A percentile compares a stretch with the other conserved stretches of the same genome.
These are phyloP conservation scores for Aethionema arabicum DNA, from an alignment of 345 rosid species.

Conservation along the genomic window DNA sequence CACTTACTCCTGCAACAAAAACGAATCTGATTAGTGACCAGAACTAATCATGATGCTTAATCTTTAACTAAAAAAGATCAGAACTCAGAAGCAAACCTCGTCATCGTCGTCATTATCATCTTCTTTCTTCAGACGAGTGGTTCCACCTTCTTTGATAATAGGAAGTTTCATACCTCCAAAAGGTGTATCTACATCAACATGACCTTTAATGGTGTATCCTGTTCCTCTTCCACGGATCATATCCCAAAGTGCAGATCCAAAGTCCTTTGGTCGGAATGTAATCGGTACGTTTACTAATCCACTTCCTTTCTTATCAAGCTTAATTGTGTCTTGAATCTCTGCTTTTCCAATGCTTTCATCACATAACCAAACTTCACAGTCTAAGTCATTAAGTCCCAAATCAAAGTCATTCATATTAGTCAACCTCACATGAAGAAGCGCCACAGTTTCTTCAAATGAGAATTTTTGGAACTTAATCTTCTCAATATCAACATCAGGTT, in stretches of 20 bases:
- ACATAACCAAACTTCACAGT: slow-evolving; percentile 81
- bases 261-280: slow-evolving; percentile 90
- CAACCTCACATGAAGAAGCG: slow-evolving; percentile 77
- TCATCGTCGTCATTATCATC: slow-evolving; percentile 75
- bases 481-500: slow-evolving; percentile 85
- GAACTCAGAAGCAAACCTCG: slow-evolving; percentile 32
- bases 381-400: slow-evolving; percentile 73
- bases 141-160: slow-evolving; percentile 87
- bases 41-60: background rate
- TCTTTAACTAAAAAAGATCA: background rate
- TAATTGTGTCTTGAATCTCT: slow-evolving; percentile 60
- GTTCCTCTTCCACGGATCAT: slow-evolving; percentile 96
- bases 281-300: slow-evolving; percentile 64
- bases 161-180: slow-evolving; percentile 96
- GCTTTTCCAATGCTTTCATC: slow-evolving; percentile 76
- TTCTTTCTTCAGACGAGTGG: slow-evolving; percentile 80
- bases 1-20: background rate
- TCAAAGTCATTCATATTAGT: slow-evolving; percentile 90
- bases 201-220: slow-evolving; percentile 83
- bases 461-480: slow-evolving; percentile 77
- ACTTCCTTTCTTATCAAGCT: slow-evolving; percentile 69
- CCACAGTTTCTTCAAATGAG: slow-evolving; percentile 84
- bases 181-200: slow-evolving; percentile 82
- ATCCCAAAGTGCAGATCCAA: slow-evolving; percentile 98
- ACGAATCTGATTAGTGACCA: background rate